Evolutionary conservation across 306 rosid genomes (phyloP), one percentile per base, ranked within the genome.

Genomic region (Cucumis cinereus): DNA sequence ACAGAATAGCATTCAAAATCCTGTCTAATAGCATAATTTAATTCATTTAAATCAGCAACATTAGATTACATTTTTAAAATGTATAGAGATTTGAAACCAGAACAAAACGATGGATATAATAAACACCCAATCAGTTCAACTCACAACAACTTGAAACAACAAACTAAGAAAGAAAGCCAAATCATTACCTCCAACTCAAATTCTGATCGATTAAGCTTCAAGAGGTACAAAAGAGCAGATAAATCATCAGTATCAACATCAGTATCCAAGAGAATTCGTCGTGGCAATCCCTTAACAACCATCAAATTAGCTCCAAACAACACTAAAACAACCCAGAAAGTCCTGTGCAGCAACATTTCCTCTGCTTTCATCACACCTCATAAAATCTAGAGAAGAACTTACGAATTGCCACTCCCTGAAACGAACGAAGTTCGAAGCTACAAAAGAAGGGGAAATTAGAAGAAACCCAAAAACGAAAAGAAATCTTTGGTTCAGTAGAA

Each of bases 181-280:
- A 23, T 15, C 16, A 47, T 81, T 73, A 91, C 98, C 96, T 94
- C 95, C 50, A 93, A 72, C 67, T 89, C 82, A 83, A 91, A 90
- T 76, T 91, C 90, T 81, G 97, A 89, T 86, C 87, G 86, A 82
- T 94, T 85, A 28, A 90, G 96, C 89, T 94, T 94, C 93, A 91
- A 76, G 62, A 94, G 93, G 74, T 94, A 94, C 73, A 94, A 83
- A 1, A 91, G 84, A 74, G 90, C 93, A 77, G 89, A 91, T 10
- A 94, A 79, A 87, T 94, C 98, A 79, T 91, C 98, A 6, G 96
- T 86, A 58, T 94, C 96, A 6, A 92, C 90, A 69, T 94, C 98
- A 0, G 97, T 86, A 75, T 94, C 97, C 87, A 92, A 76, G 17
- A 94, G 91, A 90, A 94, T 87, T 79, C 97, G 83, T 35, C 80